Evolutionary conservation across 495 filamentous ascomycete species (phyloP).

Genomic region (Aspergillus ellipticus): DNA sequence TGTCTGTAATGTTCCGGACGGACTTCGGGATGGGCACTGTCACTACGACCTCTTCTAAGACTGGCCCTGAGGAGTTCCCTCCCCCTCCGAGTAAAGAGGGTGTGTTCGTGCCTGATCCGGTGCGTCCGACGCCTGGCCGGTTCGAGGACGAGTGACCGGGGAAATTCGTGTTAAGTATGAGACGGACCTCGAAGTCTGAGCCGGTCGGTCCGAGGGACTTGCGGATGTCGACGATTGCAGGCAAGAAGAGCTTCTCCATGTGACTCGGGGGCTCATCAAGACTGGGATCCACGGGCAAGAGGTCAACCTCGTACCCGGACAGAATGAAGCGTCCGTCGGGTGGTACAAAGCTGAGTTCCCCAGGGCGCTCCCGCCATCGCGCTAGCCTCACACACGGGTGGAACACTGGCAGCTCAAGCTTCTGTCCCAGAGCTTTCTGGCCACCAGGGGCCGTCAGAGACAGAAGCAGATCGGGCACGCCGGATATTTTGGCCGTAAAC

Average conservation of each 20-base stretch:
- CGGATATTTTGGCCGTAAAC: conserved; percentile 91
- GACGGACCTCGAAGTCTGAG: conserved; percentile 83
- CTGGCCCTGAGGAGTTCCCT: conserved; percentile 48
- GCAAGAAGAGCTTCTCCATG: conserved; percentile 69
- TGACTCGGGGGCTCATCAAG: conserved; percentile 44
- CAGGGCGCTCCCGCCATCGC: conserved; percentile 80
- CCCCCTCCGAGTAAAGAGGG: conserved; percentile 59
- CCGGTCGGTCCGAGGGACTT: conserved; percentile 69
- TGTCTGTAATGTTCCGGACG: conserved; percentile 83
- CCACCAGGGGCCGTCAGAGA: conserved; percentile 75
- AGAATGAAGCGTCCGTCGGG: conserved; percentile 95
- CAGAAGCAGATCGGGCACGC: conserved; percentile 83
- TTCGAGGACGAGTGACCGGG: conserved; percentile 36
- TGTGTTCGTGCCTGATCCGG: conserved; percentile 52
- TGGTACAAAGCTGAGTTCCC: conserved; percentile 89
- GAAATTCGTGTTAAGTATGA: conserved; percentile 66
- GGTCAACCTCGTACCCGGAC: conserved; percentile 90
- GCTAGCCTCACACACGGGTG: conserved; percentile 90
- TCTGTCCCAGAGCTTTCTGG: conserved; percentile 63
- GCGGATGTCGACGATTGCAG: conserved; percentile 75
- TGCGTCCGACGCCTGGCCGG: conserved; percentile 29
- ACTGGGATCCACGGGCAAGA: conserved; percentile 61
- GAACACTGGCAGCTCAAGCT: conserved; percentile 88
- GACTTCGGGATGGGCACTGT: conserved; percentile 74
- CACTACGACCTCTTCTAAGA: conserved; percentile 75